A percentile compares a stretch with the other conserved stretches of the same genome.
Conservation (phyloP, 2,329 filamentous ascomycete genomes). For the Fusarium redolens region DNA sequence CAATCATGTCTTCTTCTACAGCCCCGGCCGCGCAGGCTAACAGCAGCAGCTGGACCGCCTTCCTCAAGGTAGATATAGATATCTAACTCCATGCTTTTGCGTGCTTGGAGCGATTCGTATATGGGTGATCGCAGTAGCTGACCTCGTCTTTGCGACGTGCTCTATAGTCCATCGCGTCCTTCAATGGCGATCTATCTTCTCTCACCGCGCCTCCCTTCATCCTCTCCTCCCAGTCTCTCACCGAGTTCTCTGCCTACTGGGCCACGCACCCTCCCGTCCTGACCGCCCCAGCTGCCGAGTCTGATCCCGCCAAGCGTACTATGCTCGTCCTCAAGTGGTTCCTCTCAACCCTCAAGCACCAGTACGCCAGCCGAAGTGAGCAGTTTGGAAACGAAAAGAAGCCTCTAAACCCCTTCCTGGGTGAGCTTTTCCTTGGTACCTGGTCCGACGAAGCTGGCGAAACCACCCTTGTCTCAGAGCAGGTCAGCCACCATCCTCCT, state of each 20-base stretch:
- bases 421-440: conserved; percentile 91
- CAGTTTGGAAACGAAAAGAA: conserved; percentile 93
- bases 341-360: conserved; percentile 89
- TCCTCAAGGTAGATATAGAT: conserved; percentile 61
- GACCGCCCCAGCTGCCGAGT: conserved; percentile 82
- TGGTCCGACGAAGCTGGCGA: conserved; percentile 87
- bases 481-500: conserved; percentile 94
- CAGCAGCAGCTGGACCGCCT: conserved; percentile 63
- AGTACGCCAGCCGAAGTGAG: conserved; percentile 80
- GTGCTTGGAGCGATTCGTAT: conserved; percentile 1
- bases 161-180: conserved; percentile 77
- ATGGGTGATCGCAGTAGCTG: conserved; percentile 14
- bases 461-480: conserved; percentile 90
- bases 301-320: conserved; percentile 83
- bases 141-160: conserved; percentile 24
- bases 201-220: conserved; percentile 87
- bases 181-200: conserved; percentile 84
- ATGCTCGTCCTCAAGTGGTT: conserved; percentile 97
- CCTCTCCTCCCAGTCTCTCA: conserved; percentile 80
- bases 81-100: conserved; percentile 2
- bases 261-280: conserved; percentile 82
- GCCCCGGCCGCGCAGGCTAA: conserved; percentile 51
- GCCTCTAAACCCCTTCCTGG: conserved; percentile 94
- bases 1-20: conserved; percentile 48
- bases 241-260: conserved; percentile 87